Conservation (phyloP, 2,329 filamentous ascomycete species). For the Microsporum audouinii region DNA sequence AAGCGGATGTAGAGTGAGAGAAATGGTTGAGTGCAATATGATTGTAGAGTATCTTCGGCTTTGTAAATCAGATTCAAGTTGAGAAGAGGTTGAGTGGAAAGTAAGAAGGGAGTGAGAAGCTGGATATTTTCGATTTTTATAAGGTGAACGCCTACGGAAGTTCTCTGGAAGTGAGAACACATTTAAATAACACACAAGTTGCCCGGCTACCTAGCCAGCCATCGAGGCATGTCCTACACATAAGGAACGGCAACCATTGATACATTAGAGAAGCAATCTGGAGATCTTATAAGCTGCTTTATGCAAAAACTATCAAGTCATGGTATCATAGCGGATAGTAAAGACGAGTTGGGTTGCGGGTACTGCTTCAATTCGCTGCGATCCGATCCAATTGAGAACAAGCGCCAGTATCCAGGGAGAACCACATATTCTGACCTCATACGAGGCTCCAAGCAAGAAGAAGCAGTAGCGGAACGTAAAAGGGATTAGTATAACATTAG, state of each 20-base stretch:
- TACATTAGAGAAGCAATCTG: background rate
- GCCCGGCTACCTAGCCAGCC: background rate
- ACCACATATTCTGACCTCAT: background rate
- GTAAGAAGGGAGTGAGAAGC: background rate
- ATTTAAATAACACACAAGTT: background rate
- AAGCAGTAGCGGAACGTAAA: background rate
- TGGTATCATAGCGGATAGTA: background rate
- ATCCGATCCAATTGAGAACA: background rate
- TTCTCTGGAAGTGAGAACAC: background rate
- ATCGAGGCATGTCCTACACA: background rate
- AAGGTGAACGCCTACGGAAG: background rate
- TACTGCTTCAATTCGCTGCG: background rate
- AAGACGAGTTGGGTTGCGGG: background rate
- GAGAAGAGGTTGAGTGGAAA: background rate
- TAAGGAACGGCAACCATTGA: background rate
- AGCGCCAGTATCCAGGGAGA: background rate
- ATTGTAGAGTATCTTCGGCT: background rate
- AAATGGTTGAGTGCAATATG: background rate
- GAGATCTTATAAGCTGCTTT: background rate
- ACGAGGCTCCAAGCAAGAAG: background rate
- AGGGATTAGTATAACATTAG: background rate
- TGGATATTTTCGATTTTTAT: background rate
- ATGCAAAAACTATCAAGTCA: background rate
- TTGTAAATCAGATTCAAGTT: background rate
- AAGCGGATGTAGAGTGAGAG: background rate